Evolutionary conservation across 139 green algal species (phyloP).

Genomic region (Raphidocelis subcapitata): DNA sequence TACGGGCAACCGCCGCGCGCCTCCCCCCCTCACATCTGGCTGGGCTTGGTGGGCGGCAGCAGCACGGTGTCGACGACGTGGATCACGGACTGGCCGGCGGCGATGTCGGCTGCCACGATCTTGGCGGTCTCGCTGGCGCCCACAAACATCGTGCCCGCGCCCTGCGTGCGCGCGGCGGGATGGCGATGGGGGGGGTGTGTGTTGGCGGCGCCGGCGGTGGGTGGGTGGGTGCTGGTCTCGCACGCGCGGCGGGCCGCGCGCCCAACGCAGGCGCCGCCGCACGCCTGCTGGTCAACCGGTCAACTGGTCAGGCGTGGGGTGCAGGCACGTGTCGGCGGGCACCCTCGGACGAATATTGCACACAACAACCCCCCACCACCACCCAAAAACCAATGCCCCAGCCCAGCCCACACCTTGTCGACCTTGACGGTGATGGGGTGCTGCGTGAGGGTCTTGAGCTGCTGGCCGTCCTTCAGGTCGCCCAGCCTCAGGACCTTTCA

Average conservation of each 20-base stretch:
- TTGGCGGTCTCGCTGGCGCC: slow-evolving; percentile 8
- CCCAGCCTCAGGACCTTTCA: background rate
- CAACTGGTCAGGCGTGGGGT: no score
- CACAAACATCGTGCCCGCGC: slow-evolving; percentile 1
- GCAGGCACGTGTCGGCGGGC: background rate
- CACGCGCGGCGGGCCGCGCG: background rate
- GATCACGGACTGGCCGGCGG: slow-evolving; percentile 24
- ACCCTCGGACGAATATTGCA: background rate
- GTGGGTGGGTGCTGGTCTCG: no score
- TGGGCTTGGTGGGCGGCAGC: slow-evolving; percentile 10
- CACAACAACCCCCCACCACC: background rate
- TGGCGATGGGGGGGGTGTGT: no score
- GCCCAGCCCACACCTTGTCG: slow-evolving; percentile 1
- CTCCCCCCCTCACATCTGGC: no score
- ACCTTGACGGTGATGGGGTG: slow-evolving; percentile 13
- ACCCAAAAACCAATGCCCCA: background rate
- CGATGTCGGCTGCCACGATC: slow-evolving; percentile 21
- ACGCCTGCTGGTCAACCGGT: background rate
- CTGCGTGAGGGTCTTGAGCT: slow-evolving; percentile 14
- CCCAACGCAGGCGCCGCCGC: background rate
- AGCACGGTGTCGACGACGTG: slow-evolving; percentile 24
- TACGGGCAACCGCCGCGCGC: no score
- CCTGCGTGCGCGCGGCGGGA: no score
- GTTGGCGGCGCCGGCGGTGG: no score
- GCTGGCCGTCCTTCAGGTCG: slow-evolving; percentile 21